Evolutionary conservation across 2,329 filamentous ascomycete species (phyloP).

Genomic region (Botryosphaeria dothidea): DNA sequence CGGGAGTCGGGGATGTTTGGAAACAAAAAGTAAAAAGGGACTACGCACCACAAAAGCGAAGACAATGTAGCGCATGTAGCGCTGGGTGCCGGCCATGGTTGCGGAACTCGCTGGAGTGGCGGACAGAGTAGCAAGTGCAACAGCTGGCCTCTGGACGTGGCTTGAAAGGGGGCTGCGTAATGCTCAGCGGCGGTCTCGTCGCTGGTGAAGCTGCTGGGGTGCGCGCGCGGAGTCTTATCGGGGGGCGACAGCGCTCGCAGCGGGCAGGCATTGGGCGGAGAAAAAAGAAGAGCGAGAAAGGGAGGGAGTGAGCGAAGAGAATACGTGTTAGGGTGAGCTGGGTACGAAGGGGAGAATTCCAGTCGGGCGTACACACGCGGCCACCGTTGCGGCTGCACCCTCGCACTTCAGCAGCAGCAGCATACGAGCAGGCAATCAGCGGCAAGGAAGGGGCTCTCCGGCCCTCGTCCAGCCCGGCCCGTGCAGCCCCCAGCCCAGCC

Average conservation of each 20-base stretch:
- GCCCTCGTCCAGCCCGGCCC: background rate
- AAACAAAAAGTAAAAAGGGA: background rate
- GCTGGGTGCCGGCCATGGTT: conserved; percentile 69
- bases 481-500: conserved; percentile 4
- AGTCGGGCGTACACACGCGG: conserved; percentile 1
- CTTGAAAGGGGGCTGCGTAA: background rate
- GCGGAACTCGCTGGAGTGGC: background rate
- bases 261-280: conserved; percentile 3
- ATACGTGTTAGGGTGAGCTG: conserved; percentile 5
- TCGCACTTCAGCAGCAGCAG: background rate
- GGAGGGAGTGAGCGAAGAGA: background rate
- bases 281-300: background rate
- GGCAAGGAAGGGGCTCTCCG: conserved; percentile 9
- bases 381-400: conserved; percentile 7
- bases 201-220: background rate
- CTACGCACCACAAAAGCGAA: conserved; percentile 78
- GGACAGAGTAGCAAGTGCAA: background rate
- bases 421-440: conserved; percentile 7
- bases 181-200: background rate
- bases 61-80: conserved; percentile 72
- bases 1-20: background rate
- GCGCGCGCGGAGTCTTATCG: background rate
- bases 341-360: conserved; percentile 13
- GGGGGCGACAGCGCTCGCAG: background rate
- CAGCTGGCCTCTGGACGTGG: background rate